A percentile compares a stretch with the other conserved stretches of the same genome.
phyloP scores from a whole-genome alignment of 179 eudicot genomes.

The Nepenthes alata region DNA sequence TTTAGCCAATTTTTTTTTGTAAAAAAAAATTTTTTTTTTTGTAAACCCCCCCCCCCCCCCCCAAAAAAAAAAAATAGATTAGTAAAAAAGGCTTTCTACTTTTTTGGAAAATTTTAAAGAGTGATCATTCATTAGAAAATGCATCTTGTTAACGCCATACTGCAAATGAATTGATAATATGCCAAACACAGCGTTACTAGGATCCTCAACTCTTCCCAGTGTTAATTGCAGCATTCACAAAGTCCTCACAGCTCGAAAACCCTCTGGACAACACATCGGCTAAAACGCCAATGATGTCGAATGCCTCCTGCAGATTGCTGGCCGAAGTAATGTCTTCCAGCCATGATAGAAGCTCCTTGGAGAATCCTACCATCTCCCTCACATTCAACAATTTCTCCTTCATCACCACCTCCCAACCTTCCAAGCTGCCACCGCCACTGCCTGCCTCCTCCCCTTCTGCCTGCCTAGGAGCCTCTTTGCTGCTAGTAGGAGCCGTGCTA shows the following conservation, averaged over 20 bases:
- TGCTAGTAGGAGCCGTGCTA: not conserved
- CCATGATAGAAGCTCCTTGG: constrained; percentile 70
- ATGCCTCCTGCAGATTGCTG: constrained; percentile 76
- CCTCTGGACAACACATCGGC: constrained; percentile 68
- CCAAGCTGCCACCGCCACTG: constrained; percentile 31
- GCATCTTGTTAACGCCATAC: too few species aligned
- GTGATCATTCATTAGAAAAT: too few species aligned
- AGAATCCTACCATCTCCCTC: constrained; percentile 75
- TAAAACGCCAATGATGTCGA: constrained; percentile 70
- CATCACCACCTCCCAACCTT: constrained; percentile 81
- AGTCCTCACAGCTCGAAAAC: constrained; percentile 62
- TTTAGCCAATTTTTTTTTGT: too few species aligned
- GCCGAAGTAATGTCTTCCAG: constrained; percentile 61
- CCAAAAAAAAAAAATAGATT: too few species aligned
- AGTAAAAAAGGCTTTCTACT: too few species aligned
- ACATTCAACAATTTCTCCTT: constrained; percentile 69
- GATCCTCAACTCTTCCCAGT: constrained; percentile 44
- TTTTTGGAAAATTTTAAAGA: too few species aligned
- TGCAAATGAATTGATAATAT: too few species aligned
- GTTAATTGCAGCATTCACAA: constrained; percentile 63
- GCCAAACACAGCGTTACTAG: too few species aligned
- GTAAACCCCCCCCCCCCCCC: too few species aligned
- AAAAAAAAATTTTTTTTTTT: too few species aligned
- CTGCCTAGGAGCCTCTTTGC: constrained; percentile 26
- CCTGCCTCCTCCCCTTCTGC: constrained; percentile 40